A percentile compares a stretch with the other conserved stretches of the same genome.
phyloP scores from a whole-genome alignment of 129 eudicot species.

The Centrapalus pauciflorus region DNA sequence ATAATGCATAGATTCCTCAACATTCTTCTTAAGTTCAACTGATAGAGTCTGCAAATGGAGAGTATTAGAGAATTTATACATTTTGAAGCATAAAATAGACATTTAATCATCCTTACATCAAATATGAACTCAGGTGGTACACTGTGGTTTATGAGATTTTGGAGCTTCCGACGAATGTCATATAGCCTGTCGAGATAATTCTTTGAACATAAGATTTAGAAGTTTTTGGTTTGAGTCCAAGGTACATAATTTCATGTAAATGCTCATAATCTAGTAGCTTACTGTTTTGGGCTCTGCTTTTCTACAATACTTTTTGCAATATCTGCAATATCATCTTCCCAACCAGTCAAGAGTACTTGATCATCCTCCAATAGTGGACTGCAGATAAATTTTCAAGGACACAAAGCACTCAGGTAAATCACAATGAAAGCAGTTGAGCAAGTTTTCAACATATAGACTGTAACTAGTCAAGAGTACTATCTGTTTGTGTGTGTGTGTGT shows the following conservation, averaged over 20 bases:
- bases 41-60: slow-evolving; percentile 44
- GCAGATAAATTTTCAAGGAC: slow-evolving; percentile 21
- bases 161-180: slow-evolving; percentile 60
- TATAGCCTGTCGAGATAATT: slow-evolving; percentile 47
- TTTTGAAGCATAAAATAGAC: not conserved
- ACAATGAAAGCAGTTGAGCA: not conserved
- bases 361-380: slow-evolving; percentile 47
- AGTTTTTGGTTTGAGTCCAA: not conserved
- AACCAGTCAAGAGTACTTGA: slow-evolving; percentile 60
- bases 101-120: slow-evolving; percentile 33
- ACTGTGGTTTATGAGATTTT: slow-evolving; percentile 69
- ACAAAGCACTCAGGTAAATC: slow-evolving; percentile 2
- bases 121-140: slow-evolving; percentile 77
- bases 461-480: no score
- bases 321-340: slow-evolving; percentile 70
- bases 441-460: not conserved
- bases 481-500: not conserved
- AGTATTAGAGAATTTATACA: slow-evolving; percentile 15
- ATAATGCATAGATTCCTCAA: slow-evolving; percentile 34
- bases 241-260: not conserved
- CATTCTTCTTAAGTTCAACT: slow-evolving; percentile 49
- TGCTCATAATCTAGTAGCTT: slow-evolving; percentile 18
- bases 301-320: slow-evolving; percentile 56
- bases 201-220: not conserved
- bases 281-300: slow-evolving; percentile 84